A percentile compares a stretch with the other conserved stretches of the same genome.
These are phyloP conservation scores for Zygosaccharomyces bisporus DNA, from an alignment of 805 yeast species.

Conservation along the genomic window DNA sequence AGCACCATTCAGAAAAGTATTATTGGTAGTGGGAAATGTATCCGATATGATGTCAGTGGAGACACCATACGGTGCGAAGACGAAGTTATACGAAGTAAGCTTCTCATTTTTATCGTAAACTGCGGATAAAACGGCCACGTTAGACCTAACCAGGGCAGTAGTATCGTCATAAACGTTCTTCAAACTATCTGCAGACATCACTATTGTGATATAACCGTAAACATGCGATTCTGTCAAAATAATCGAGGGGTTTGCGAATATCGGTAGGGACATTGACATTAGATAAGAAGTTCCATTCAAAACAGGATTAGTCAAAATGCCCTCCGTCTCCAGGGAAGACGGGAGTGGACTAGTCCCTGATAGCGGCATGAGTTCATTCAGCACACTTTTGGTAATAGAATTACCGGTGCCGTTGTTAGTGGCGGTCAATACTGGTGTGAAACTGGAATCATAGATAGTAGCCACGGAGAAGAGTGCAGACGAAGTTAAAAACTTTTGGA, in stretches of 20 bases:
- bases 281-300: conserved; percentile 45
- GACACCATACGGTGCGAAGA: conserved; percentile 39
- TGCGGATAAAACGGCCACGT: conserved; percentile 34
- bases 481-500: conserved; percentile 61
- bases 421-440: conserved; percentile 45
- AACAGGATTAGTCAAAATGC: conserved; percentile 67
- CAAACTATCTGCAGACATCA: conserved; percentile 46
- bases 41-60: conserved; percentile 19
- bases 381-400: conserved; percentile 31
- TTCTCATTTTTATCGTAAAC: conserved; percentile 22
- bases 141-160: conserved; percentile 39
- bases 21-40: conserved; percentile 29
- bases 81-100: conserved; percentile 39
- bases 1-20: conserved; percentile 37
- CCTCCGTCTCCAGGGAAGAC: conserved; percentile 40
- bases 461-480: conserved; percentile 62
- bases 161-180: conserved; percentile 41
- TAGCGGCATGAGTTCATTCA: conserved; percentile 48
- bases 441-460: conserved; percentile 59
- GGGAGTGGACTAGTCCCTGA: conserved; percentile 46
- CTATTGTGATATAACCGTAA: conserved; percentile 67
- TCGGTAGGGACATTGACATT: conserved; percentile 74
- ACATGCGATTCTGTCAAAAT: conserved; percentile 53
- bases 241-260: conserved; percentile 70
- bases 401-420: conserved; percentile 41